Conservation (phyloP, 1,139 yeast genomes). For the Williopsis jadinii region DNA sequence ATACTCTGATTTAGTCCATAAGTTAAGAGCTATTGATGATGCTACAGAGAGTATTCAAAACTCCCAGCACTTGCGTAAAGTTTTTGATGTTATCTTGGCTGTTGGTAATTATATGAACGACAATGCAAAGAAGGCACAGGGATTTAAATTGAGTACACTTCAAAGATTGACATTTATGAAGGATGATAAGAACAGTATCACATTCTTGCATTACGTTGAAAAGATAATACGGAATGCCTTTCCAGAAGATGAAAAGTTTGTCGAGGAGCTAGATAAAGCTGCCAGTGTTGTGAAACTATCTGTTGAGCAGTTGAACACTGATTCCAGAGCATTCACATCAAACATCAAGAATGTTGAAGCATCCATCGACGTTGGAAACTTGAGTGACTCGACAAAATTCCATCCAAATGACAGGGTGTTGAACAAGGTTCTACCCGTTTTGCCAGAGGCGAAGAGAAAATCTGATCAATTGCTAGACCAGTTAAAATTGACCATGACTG, state of each 20-base stretch:
- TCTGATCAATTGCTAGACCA: conserved; percentile 60
- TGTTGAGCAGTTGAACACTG: conserved; percentile 58
- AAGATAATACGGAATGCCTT: conserved; percentile 60
- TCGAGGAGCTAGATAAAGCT: conserved; percentile 55
- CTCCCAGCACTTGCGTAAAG: conserved; percentile 53
- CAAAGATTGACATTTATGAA: conserved; percentile 73
- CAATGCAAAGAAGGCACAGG: conserved; percentile 70
- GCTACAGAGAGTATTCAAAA: conserved; percentile 55
- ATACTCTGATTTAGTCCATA: conserved; percentile 55
- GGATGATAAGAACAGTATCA: conserved; percentile 71
- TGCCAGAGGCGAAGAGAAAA: conserved; percentile 65
- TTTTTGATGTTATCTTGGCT: conserved; percentile 70
- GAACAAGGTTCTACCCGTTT: conserved; percentile 52
- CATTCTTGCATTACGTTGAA: conserved; percentile 75
- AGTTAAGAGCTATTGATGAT: conserved; percentile 55
- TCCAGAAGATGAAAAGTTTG: conserved; percentile 54
- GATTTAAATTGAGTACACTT: conserved; percentile 68
- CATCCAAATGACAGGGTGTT: conserved; percentile 68
- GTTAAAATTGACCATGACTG: conserved; percentile 53
- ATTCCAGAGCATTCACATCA: conserved; percentile 51
- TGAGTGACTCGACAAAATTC: conserved; percentile 67
- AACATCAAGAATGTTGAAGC: conserved; percentile 62
- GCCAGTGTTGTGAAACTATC: conserved; percentile 56
- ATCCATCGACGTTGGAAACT: conserved; percentile 67
- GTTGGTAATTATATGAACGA: conserved; percentile 87